Conservation (phyloP, 2,329 filamentous ascomycete species). For the Neobulgaria alba region DNA sequence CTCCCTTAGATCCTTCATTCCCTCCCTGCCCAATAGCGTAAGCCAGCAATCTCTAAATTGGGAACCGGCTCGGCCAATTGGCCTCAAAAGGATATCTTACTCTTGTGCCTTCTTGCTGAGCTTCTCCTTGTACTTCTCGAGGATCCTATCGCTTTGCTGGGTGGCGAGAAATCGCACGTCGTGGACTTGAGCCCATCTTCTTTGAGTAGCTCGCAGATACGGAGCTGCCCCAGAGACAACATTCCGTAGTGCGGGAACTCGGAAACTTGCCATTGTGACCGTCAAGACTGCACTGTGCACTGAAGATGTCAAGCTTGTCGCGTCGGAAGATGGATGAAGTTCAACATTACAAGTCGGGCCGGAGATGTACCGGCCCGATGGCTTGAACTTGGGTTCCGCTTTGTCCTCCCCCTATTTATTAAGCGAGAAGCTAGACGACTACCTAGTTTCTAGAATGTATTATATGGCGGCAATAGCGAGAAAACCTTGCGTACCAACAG, state of each 20-base stretch:
- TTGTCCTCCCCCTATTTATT: too few relatives aligned
- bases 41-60: conserved; percentile 1
- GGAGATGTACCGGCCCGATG: too few relatives aligned
- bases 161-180: conserved; percentile 86
- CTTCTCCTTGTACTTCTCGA: conserved; percentile 83
- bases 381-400: too few relatives aligned
- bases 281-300: too few relatives aligned
- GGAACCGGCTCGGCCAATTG: background rate
- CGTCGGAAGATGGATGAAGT: too few relatives aligned
- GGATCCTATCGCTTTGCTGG: conserved; percentile 57
- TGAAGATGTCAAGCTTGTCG: too few relatives aligned
- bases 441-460: too few relatives aligned
- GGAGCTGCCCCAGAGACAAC: conserved; percentile 23
- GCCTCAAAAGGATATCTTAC: conserved; percentile 29
- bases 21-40: conserved; percentile 35
- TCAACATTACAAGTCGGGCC: too few relatives aligned
- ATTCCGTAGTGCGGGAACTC: conserved; percentile 41
- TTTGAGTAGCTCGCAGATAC: conserved; percentile 43
- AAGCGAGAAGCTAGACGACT: too few relatives aligned
- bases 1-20: conserved; percentile 60
- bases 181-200: conserved; percentile 84
- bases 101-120: conserved; percentile 72
- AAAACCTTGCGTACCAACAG: too few relatives aligned
- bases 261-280: conserved; percentile 41
- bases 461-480: too few relatives aligned